Evolutionary conservation across 139 green algal species (phyloP), one percentile per base, ranked within the genome.

Genomic region (Gonium pectorale): DNA sequence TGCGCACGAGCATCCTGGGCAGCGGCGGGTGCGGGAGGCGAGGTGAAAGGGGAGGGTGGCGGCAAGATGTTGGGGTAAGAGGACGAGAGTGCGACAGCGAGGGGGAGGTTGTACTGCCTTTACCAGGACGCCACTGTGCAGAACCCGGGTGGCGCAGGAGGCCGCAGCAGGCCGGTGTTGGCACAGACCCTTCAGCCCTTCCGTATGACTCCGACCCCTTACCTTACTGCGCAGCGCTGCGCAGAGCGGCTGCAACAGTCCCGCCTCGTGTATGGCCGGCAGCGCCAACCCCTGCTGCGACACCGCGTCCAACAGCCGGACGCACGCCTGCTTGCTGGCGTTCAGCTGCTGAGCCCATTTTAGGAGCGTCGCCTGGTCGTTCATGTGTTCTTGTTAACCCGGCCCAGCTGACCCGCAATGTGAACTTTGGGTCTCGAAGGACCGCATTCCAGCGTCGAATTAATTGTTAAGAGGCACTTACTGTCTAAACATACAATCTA

Each of bases 331-430:
- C 22, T 54, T 68, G 0, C 75, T 59, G n/a, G 59, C 59, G n/a
- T 35, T 21, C 29, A 82, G 75, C 75, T 82, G 75, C 41, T 82
- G 75, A 1, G 75, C 59, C 59, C 59, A 71, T 38, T 62, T 72
- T 6, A 72, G n/a, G 7, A 82, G 46, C n/a, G 59, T 71, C 17
- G 75, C 75, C 21, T 46, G 40, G 40, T 82, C 75, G 41, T 82
- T 82, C 75, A 82, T 82, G 19, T 0, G n/a, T n/a, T n/a, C n/a
- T n/a, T n/a, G n/a, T n/a, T n/a, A n/a, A n/a, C n/a, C n/a, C n/a
- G n/a, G 4, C 26, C 51, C 24, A 59, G 5, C 24, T 3, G 51
- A 59, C n/a, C n/a, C n/a, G n/a, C n/a, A n/a, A n/a, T n/a, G n/a
- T n/a, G n/a, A n/a, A n/a, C n/a, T n/a, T n/a, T n/a, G n/a, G n/a